These are phyloP conservation scores for Cladophialophora yegresii DNA, from an alignment of 2,329 filamentous ascomycete species.

Conservation along the genomic window DNA sequence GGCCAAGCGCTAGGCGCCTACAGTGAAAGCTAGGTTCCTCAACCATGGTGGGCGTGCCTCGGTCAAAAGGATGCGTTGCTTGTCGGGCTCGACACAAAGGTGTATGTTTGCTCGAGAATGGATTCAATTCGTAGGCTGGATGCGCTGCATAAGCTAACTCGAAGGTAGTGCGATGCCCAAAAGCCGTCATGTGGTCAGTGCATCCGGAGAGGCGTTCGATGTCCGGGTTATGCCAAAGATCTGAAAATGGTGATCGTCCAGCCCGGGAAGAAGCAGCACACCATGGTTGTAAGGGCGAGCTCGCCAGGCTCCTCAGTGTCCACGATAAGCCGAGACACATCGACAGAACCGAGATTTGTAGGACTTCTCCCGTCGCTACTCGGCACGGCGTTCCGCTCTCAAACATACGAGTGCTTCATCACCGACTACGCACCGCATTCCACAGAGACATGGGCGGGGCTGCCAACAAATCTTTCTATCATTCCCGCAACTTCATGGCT, in stretches of 20 bases:
- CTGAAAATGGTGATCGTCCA: slow-evolving; percentile 21
- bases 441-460: slow-evolving; percentile 2
- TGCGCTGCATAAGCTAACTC: background rate
- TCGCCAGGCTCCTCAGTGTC: background rate
- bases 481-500: slow-evolving; percentile 19
- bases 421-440: slow-evolving; percentile 14
- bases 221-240: slow-evolving; percentile 15
- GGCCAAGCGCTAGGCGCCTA: background rate
- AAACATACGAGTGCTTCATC: slow-evolving; percentile 13
- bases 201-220: slow-evolving; percentile 18
- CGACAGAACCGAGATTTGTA: background rate
- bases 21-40: background rate
- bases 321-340: background rate
- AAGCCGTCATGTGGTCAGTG: slow-evolving; percentile 24
- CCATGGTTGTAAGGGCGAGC: background rate
- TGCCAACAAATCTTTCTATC: slow-evolving; percentile 1
- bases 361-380: slow-evolving; percentile 13
- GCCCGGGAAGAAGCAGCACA: slow-evolving; percentile 2
- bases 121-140: background rate
- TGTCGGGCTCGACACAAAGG: slow-evolving; percentile 24
- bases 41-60: slow-evolving; percentile 23
- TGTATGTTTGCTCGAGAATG: slow-evolving; percentile 11
- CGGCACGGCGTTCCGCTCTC: slow-evolving; percentile 6
- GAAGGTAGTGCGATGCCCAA: slow-evolving; percentile 23
- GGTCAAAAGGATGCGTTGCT: slow-evolving; percentile 19